Conservation (phyloP, 306 rosid genomes). For the Begonia peltatifolia region DNA sequence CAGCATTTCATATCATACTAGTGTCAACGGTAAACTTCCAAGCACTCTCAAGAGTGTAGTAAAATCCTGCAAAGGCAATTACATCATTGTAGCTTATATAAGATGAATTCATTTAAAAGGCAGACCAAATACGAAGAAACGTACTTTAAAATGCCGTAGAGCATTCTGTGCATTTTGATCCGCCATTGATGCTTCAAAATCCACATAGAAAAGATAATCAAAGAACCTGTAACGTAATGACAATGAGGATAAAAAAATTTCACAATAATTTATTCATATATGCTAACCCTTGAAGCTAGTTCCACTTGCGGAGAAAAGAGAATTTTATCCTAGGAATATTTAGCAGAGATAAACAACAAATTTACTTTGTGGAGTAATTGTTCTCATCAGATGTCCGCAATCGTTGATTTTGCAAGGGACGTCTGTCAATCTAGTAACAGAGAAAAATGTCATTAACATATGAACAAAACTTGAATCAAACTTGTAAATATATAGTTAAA, state of each 20-base stretch:
- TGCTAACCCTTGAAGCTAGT: no score
- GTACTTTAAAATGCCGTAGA: slow-evolving; percentile 59
- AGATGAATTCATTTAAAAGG: slow-evolving; percentile 5
- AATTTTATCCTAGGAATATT: no score
- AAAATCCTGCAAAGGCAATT: slow-evolving; percentile 49
- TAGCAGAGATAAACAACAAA: slow-evolving; percentile 10
- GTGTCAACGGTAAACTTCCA: slow-evolving; percentile 89
- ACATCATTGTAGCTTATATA: slow-evolving; percentile 4
- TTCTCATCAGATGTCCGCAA: slow-evolving; percentile 51
- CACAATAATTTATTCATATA: neutral
- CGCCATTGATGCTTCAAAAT: slow-evolving; percentile 97
- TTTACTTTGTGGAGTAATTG: slow-evolving; percentile 50
- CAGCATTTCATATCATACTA: slow-evolving; percentile 26
- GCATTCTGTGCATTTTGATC: slow-evolving; percentile 85
- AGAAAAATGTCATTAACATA: slow-evolving; percentile 11
- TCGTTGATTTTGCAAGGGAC: slow-evolving; percentile 76
- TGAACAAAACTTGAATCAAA: no score
- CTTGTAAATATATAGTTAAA: neutral
- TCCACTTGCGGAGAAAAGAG: no score
- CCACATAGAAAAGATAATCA: slow-evolving; percentile 89
- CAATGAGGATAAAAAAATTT: slow-evolving; percentile 11
- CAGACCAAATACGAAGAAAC: slow-evolving; percentile 10
- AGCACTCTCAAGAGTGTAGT: slow-evolving; percentile 91
- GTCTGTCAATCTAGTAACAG: slow-evolving; percentile 77
- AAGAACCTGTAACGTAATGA: slow-evolving; percentile 36